A percentile compares a stretch with the other conserved stretches of the same genome.
phyloP scores from a whole-genome alignment of 1,139 yeast genomes.

The Debaryomycetaceae sp. region DNA sequence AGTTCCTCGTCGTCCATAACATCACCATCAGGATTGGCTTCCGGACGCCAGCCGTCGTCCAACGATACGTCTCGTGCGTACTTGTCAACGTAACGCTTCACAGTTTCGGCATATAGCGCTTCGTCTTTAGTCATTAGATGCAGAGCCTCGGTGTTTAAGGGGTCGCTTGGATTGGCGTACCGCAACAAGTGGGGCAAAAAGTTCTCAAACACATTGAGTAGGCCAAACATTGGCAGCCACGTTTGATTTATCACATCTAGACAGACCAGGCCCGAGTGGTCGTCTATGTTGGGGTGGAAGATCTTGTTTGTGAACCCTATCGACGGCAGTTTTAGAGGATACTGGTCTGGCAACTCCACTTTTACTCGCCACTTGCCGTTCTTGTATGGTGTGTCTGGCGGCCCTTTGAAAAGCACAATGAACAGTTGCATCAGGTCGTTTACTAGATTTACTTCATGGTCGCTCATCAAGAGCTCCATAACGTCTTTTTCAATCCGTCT shows the following conservation, averaged over 20 bases:
- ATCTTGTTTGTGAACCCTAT: slow-evolving; percentile 89
- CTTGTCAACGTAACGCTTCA: slow-evolving; percentile 59
- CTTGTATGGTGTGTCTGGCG: slow-evolving; percentile 78
- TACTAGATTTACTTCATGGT: slow-evolving; percentile 76
- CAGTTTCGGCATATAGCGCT: slow-evolving; percentile 55
- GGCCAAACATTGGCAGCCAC: slow-evolving; percentile 97
- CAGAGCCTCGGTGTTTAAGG: slow-evolving; percentile 87
- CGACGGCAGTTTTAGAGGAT: slow-evolving; percentile 92
- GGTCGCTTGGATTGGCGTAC: slow-evolving; percentile 93
- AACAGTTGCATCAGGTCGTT: slow-evolving; percentile 90
- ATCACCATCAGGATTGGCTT: slow-evolving; percentile 27
- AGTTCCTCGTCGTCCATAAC: slow-evolving; percentile 36
- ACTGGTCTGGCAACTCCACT: slow-evolving; percentile 91
- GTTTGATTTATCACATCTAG: slow-evolving; percentile 95
- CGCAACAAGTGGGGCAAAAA: slow-evolving; percentile 85
- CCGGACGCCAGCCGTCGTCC: slow-evolving; percentile 23
- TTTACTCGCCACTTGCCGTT: slow-evolving; percentile 88
- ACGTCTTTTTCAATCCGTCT: slow-evolving; percentile 95
- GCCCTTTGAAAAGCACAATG: slow-evolving; percentile 79
- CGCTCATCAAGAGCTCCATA: slow-evolving; percentile 94
- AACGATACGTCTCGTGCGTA: slow-evolving; percentile 44
- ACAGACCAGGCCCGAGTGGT: slow-evolving; percentile 86
- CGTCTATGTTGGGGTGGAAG: slow-evolving; percentile 90
- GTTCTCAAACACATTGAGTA: slow-evolving; percentile 82
- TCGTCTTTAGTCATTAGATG: slow-evolving; percentile 67